Base-by-base conservation (phyloP, 805 yeast genomes). In the Helenozyma rhizophorensis region DNA sequence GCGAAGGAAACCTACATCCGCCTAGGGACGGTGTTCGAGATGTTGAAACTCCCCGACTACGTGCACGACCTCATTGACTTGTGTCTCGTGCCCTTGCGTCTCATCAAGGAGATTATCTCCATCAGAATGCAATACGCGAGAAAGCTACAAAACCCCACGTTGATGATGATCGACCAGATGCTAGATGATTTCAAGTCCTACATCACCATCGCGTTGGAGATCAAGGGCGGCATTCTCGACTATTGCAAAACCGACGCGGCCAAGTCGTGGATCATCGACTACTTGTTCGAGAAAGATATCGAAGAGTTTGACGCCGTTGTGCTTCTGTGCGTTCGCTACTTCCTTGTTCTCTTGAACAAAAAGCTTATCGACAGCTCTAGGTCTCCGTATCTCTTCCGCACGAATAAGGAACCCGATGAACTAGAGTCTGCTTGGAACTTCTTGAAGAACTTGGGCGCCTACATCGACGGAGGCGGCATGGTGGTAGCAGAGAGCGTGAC, bases 101-200 rank as follows among this genome's bases (percentile, higher is more conserved):
- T 93, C 27, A 80, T 88, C 47, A 82, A 80, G 49, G 96, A 86
- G 48, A 74, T 86, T 32, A 81, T 89, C 26, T 71, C 72, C 22
- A 74, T 84, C 25, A 72, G 97, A 44, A 64, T 90, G 27, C 65
- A 71, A 2, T 88, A 85, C 53, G 95, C 97, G 2, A 70, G 74
- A 54, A 83, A 82, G 50, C 60, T 90, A 29, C 76, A 73, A 32
- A 83, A 82, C 48, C 96, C 96, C 2, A 88, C 97, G 0, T 76
- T 89, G 78, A 83, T 87, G 88, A 85, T 87, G 80, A 85, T 93
- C 46, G 98, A 93, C 57, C 96, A 90, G 59, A 82, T 87, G 73
- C 74, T 90, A 40, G 88, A 78, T 28, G 95, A 87, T 54, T 83
- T 90, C 53, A 80, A 80, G 45, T 72, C 80, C 2, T 87, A 86